Conservation (phyloP, 2,329 filamentous ascomycete species). For the Tolypocladium pustulatum region DNA sequence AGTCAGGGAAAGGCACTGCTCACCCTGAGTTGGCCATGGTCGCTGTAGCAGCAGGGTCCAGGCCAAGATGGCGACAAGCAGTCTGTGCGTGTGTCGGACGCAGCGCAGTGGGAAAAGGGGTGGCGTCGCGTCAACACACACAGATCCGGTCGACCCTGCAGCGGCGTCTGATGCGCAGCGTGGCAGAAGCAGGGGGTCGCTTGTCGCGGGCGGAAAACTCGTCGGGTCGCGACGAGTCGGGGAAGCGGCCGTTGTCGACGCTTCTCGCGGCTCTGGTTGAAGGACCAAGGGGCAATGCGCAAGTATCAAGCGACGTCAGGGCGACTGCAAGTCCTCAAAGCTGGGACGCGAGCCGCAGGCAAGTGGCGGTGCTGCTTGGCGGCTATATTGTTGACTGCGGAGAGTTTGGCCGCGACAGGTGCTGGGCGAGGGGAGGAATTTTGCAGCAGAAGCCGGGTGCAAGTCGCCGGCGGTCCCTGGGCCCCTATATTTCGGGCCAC, state of each 20-base stretch:
- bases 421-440: not conserved
- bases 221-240: not conserved
- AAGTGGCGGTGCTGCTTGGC: not conserved
- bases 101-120: not conserved
- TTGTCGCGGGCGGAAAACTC: not conserved
- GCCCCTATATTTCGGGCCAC: not conserved
- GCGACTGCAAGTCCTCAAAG: not conserved
- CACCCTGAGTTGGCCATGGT: slow-evolving; percentile 19
- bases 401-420: not conserved
- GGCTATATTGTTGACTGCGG: not conserved
- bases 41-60: slow-evolving; percentile 9
- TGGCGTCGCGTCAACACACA: not conserved
- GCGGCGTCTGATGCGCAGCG: not conserved
- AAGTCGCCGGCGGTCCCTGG: not conserved
- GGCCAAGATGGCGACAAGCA: slow-evolving; percentile 4
- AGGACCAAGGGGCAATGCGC: not conserved
- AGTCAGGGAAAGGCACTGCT: slow-evolving; percentile 5
- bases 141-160: not conserved
- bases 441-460: not conserved
- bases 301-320: not conserved
- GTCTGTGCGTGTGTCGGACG: not conserved
- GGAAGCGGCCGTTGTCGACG: not conserved
- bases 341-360: not conserved
- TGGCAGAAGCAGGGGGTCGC: not conserved
- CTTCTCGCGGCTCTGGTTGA: not conserved